Conservation (phyloP, 129 eudicot genomes). For the Glebionis coronaria region DNA sequence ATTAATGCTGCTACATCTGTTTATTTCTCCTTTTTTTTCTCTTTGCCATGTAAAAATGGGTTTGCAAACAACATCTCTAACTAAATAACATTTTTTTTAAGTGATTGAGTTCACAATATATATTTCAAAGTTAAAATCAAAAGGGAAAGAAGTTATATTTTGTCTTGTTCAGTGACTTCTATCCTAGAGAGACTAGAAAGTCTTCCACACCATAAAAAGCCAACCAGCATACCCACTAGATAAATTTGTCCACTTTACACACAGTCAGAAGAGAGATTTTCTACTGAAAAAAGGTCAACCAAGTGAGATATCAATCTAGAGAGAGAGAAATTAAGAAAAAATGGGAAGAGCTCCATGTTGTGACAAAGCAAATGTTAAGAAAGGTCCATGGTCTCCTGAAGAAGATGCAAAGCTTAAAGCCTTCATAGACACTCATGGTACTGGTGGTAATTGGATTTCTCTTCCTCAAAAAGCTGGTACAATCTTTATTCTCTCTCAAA, state of each 20-base stretch:
- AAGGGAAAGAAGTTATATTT: constrained; percentile 1
- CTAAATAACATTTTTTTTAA: no score
- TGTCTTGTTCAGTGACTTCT: constrained; percentile 25
- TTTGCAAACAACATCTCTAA: no score
- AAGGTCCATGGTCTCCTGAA: constrained; percentile 81
- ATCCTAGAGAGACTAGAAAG: constrained; percentile 27
- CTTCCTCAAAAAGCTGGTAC: constrained; percentile 75
- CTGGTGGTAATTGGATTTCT: constrained; percentile 73
- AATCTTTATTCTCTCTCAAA: background rate
- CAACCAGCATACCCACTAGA: constrained; percentile 30
- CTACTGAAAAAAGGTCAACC: constrained; percentile 29
- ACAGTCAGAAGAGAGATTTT: constrained; percentile 26
- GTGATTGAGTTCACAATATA: no score
- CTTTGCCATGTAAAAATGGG: no score
- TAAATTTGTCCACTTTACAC: constrained; percentile 26
- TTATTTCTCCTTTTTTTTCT: no score
- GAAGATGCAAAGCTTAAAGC: constrained; percentile 72
- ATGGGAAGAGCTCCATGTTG: constrained; percentile 89
- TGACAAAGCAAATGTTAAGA: constrained; percentile 74
- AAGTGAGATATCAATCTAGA: constrained; percentile 23
- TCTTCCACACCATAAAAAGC: constrained; percentile 30
- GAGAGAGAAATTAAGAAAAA: constrained; percentile 20
- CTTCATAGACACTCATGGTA: constrained; percentile 52
- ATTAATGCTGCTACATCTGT: no score
- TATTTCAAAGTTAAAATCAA: no score